Evolutionary conservation across 2,329 filamentous ascomycete genomes (phyloP).

Genomic region (Paecilomyces variotii): DNA sequence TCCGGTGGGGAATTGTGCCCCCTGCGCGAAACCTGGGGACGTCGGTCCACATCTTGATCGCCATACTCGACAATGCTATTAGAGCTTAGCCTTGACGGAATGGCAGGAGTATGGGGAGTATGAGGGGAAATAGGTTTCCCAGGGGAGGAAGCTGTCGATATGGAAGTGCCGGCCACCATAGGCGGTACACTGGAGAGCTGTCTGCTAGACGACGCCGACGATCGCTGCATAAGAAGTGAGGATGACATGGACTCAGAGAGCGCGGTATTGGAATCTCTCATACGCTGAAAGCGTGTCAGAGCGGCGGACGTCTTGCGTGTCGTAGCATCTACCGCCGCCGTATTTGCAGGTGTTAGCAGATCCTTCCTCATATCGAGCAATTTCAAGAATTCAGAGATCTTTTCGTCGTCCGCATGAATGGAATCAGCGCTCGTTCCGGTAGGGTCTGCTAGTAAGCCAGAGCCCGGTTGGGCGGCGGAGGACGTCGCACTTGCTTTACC

Average conservation of each 20-base stretch:
- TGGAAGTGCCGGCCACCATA: constrained; percentile 56
- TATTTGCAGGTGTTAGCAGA: constrained; percentile 60
- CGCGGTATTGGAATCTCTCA: constrained; percentile 81
- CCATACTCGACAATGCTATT: constrained; percentile 73
- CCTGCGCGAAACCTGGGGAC: constrained; percentile 19
- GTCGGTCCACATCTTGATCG: constrained; percentile 27
- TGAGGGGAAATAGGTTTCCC: constrained; percentile 84
- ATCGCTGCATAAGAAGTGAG: constrained; percentile 75
- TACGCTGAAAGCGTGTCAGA: constrained; percentile 74
- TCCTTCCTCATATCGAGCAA: constrained; percentile 81
- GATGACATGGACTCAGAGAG: constrained; percentile 91
- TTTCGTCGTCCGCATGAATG: constrained; percentile 77
- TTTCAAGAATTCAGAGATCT: constrained; percentile 88
- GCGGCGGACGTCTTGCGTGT: constrained; percentile 71
- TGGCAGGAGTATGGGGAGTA: constrained; percentile 85
- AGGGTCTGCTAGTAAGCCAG: constrained; percentile 66
- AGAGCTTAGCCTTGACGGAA: constrained; percentile 86
- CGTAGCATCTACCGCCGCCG: constrained; percentile 53
- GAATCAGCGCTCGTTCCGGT: constrained; percentile 55
- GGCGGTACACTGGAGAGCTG: constrained; percentile 59
- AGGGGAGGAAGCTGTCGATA: constrained; percentile 81
- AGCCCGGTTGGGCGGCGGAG: constrained; percentile 58
- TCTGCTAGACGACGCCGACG: constrained; percentile 69
- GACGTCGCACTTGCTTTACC: constrained; percentile 44
- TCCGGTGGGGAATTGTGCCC: constrained; percentile 26